Percentiles rank a stretch among this genome's conserved stretches.
Conservation (phyloP, 257 asterid species). For the Solanum neorickii region DNA sequence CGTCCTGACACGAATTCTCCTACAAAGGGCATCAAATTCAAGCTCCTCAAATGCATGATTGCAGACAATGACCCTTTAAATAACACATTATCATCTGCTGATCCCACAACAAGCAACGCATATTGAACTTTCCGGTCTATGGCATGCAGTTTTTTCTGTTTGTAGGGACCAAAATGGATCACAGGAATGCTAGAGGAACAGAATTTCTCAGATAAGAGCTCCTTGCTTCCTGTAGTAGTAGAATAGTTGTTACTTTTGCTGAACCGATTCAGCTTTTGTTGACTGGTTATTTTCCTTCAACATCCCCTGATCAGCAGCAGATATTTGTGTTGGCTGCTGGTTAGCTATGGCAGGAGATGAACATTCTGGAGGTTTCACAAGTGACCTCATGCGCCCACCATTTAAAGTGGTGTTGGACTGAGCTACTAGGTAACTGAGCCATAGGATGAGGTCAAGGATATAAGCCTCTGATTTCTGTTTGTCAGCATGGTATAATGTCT, state of each 20-base stretch:
- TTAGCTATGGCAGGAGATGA: neutral
- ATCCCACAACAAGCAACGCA: neutral
- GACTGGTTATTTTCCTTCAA: neutral
- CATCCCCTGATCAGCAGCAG: neutral
- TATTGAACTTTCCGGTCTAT: neutral
- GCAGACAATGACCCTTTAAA: neutral
- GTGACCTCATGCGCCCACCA: neutral
- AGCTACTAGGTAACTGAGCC: neutral
- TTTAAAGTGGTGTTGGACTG: neutral
- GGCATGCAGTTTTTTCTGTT: neutral
- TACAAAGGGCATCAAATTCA: neutral
- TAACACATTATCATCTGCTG: neutral
- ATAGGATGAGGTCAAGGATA: neutral
- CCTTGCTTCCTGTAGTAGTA: neutral
- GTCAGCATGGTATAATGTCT: neutral
- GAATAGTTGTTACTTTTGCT: neutral
- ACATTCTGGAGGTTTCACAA: neutral
- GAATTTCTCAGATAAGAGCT: neutral
- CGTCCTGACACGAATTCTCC: neutral
- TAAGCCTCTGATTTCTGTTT: neutral
- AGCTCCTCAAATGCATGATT: neutral
- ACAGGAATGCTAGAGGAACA: neutral
- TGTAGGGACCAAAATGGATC: neutral
- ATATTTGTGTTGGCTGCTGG: neutral
- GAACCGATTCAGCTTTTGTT: neutral